Conservation (phyloP, 164 flowering plant genomes). For the Tetracentron sinense region DNA sequence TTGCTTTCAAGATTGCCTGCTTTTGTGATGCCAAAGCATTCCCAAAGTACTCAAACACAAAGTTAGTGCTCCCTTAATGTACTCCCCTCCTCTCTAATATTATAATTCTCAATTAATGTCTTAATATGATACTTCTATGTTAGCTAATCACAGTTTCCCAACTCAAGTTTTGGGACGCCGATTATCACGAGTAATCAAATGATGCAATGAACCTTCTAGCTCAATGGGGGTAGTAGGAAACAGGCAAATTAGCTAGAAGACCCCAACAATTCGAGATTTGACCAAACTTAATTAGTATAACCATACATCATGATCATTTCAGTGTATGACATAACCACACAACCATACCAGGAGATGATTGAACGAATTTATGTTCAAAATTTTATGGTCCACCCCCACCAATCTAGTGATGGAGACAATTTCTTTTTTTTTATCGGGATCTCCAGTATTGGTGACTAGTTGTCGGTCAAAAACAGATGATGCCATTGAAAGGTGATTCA, state of each 20-base stretch:
- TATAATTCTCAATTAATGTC: too few species aligned
- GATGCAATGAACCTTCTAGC: background rate
- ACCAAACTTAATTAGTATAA: background rate
- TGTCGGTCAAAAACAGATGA: background rate
- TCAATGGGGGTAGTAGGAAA: background rate
- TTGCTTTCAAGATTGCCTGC: background rate
- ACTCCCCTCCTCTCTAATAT: too few species aligned
- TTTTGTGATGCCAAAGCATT: background rate
- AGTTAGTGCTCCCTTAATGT: too few species aligned
- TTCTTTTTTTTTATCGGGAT: background rate
- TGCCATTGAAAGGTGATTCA: slow-evolving; percentile 3
- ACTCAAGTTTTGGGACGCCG: too few species aligned
- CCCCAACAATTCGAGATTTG: background rate
- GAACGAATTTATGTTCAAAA: too few species aligned
- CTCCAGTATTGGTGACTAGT: background rate
- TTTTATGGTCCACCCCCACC: background rate
- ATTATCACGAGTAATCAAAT: background rate
- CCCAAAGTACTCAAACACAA: background rate
- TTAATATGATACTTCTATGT: too few species aligned
- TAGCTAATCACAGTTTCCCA: background rate
- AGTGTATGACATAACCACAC: background rate
- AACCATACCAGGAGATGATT: background rate
- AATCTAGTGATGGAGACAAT: background rate
- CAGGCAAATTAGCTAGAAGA: too few species aligned
- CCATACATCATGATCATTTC: background rate